These are phyloP conservation scores for Aspergillus sclerotialis DNA, from an alignment of 2,329 filamentous ascomycete genomes.

Conservation along the genomic window DNA sequence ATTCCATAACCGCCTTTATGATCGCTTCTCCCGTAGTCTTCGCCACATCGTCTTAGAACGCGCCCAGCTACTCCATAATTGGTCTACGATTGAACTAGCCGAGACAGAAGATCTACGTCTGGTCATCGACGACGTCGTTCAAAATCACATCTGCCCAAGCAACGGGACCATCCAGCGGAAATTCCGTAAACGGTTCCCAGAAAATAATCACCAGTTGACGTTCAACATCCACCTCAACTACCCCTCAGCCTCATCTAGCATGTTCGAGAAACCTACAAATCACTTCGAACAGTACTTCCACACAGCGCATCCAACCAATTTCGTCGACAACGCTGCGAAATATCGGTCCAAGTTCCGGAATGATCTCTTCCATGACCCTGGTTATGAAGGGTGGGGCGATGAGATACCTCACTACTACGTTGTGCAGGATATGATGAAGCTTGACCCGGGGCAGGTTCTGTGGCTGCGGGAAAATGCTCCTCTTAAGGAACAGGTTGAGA, in stretches of 20 bases:
- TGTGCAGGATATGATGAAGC: constrained; percentile 58
- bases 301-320: constrained; percentile 13
- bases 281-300: constrained; percentile 16
- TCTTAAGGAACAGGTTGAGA: constrained; percentile 52
- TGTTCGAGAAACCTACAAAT: constrained; percentile 6
- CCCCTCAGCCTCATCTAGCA: constrained; percentile 18
- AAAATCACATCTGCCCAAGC: constrained; percentile 54
- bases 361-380: constrained; percentile 45
- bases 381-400: constrained; percentile 58
- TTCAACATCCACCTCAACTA: constrained; percentile 50
- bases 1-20: constrained; percentile 48
- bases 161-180: constrained; percentile 55
- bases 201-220: constrained; percentile 42
- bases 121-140: constrained; percentile 50
- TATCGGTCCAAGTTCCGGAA: constrained; percentile 42
- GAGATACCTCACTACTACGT: constrained; percentile 59
- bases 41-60: constrained; percentile 45
- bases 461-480: constrained; percentile 51
- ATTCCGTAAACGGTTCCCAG: constrained; percentile 50
- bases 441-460: constrained; percentile 54
- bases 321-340: constrained; percentile 22
- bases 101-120: constrained; percentile 54
- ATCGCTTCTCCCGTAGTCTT: constrained; percentile 44
- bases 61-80: constrained; percentile 53
- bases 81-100: constrained; percentile 48